phyloP scores from a whole-genome alignment of 768 basidiomycete species.

The Boletus vermiculosoides region DNA sequence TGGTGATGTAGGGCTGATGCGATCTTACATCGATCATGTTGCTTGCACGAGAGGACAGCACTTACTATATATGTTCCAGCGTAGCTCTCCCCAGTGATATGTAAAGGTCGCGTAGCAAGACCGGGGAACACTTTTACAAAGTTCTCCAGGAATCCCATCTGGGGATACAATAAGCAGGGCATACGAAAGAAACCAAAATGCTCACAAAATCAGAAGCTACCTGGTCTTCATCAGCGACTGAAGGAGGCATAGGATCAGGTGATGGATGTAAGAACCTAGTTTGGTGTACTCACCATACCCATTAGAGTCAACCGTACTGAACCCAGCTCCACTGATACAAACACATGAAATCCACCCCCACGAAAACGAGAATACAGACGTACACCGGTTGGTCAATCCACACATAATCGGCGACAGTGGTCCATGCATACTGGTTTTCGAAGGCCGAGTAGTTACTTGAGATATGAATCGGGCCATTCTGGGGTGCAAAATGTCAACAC shows the following conservation, averaged over 20 bases:
- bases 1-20: constrained; percentile 71
- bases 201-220: constrained; percentile 49
- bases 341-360: neutral
- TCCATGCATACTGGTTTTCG: no score
- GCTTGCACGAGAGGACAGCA: constrained; percentile 28
- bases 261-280: neutral
- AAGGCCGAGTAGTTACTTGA: no score
- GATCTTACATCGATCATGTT: neutral
- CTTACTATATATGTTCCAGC: constrained; percentile 66
- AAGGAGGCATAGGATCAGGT: constrained; percentile 9
- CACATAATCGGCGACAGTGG: neutral
- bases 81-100: constrained; percentile 75
- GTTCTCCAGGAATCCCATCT: constrained; percentile 63
- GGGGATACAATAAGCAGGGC: neutral
- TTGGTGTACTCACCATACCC: constrained; percentile 47
- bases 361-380: neutral
- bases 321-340: constrained; percentile 54
- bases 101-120: constrained; percentile 60
- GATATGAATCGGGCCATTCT: no score
- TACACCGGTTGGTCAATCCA: constrained; percentile 73
- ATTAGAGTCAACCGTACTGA: constrained; percentile 55
- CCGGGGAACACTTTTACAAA: no score
- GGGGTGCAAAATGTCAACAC: no score
- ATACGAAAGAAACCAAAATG: constrained; percentile 27
- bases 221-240: constrained; percentile 59